Evolutionary conservation across 225 moss, liverwort and hornwort genomes (phyloP).

Genomic region (Bryum argenteum): DNA sequence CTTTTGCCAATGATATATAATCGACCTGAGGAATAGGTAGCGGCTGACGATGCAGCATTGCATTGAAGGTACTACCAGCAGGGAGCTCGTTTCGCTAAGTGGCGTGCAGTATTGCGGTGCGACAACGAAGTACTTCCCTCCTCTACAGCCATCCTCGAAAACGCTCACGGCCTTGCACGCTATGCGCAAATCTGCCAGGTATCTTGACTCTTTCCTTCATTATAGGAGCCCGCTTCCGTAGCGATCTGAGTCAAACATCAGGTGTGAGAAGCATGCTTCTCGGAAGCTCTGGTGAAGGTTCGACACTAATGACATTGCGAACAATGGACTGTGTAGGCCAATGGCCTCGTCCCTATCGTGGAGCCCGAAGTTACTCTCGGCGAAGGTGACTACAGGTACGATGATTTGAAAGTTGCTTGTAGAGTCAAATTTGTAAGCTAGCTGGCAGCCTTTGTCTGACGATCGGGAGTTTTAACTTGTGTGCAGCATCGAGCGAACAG

Average conservation of each 20-base stretch:
- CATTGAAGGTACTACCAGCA: slow-evolving; percentile 85
- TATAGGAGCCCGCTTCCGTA: not conserved
- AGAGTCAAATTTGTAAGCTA: slow-evolving; percentile 5
- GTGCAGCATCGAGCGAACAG: slow-evolving; percentile 94
- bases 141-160: slow-evolving; percentile 88
- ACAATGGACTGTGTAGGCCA: slow-evolving; percentile 62
- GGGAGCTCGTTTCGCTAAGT: slow-evolving; percentile 98
- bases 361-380: slow-evolving; percentile 99
- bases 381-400: slow-evolving; percentile 93
- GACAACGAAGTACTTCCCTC: slow-evolving; percentile 84
- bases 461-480: not conserved
- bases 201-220: not conserved
- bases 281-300: not conserved
- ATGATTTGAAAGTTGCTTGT: not conserved
- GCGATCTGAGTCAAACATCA: not conserved
- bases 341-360: slow-evolving; percentile 95
- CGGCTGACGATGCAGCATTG: slow-evolving; percentile 18
- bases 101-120: slow-evolving; percentile 90
- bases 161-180: slow-evolving; percentile 93
- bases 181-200: slow-evolving; percentile 98
- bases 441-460: not conserved
- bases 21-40: not conserved
- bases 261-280: not conserved
- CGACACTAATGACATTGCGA: slow-evolving; percentile 21
- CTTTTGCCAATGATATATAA: not conserved